Conservation (phyloP, 805 yeast genomes). For the Suhomyces emberorum region DNA sequence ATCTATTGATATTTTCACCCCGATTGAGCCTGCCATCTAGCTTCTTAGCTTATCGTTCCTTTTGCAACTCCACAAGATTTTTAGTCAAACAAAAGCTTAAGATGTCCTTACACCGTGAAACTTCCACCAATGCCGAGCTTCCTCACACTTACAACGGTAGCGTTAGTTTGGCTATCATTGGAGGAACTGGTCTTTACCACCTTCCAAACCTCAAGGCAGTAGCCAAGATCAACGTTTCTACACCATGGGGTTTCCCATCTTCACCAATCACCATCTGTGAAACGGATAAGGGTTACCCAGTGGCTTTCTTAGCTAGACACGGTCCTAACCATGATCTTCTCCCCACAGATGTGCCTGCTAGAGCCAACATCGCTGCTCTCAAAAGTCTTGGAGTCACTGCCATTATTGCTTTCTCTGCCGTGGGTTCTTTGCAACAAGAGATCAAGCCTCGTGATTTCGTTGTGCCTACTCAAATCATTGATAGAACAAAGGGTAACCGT, state of each 20-base stretch:
- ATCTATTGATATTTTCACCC: too few species aligned
- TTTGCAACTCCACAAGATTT: too few species aligned
- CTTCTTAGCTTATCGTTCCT: neutral
- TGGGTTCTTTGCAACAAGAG: slow-evolving; percentile 87
- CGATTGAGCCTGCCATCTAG: too few species aligned
- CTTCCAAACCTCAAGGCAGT: slow-evolving; percentile 80
- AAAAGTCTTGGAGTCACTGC: slow-evolving; percentile 84
- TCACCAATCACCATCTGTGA: slow-evolving; percentile 89
- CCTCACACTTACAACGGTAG: slow-evolving; percentile 61
- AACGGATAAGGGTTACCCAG: slow-evolving; percentile 71
- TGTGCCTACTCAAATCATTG: slow-evolving; percentile 94
- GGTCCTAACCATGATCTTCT: slow-evolving; percentile 85
- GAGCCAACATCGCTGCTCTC: slow-evolving; percentile 95
- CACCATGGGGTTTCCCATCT: slow-evolving; percentile 98
- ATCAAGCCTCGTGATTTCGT: slow-evolving; percentile 95
- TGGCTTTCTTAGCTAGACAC: slow-evolving; percentile 94
- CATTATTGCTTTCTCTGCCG: slow-evolving; percentile 91
- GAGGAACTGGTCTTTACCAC: slow-evolving; percentile 97
- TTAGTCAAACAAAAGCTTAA: neutral
- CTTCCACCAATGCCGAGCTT: slow-evolving; percentile 23
- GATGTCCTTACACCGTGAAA: slow-evolving; percentile 39
- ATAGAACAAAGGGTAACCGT: slow-evolving; percentile 94
- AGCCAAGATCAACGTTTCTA: slow-evolving; percentile 73
- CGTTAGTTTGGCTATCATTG: slow-evolving; percentile 84
- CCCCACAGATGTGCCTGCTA: slow-evolving; percentile 88